These are phyloP conservation scores for Lantana camara DNA, from an alignment of 257 asterid genomes.

Conservation along the genomic window DNA sequence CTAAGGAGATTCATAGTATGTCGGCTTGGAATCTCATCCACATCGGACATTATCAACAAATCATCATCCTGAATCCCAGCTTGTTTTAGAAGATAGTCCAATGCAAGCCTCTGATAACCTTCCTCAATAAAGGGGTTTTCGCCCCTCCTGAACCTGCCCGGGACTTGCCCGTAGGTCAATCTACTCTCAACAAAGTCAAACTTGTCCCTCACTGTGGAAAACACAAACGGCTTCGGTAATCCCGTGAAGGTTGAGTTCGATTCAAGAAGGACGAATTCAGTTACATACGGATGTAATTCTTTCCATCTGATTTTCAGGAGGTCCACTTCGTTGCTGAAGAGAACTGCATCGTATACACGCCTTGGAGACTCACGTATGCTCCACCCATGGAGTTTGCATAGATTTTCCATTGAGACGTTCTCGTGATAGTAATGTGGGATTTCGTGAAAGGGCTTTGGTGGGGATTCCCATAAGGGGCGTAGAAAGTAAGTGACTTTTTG, in stretches of 20 bases:
- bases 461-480: constrained; percentile 86
- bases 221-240: constrained; percentile 70
- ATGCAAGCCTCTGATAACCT: constrained; percentile 76
- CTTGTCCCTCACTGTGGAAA: constrained; percentile 48
- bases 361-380: constrained; percentile 76
- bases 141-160: constrained; percentile 68
- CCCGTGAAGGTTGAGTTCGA: constrained; percentile 88
- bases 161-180: constrained; percentile 65
- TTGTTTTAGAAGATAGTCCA: constrained; percentile 68
- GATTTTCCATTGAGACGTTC: constrained; percentile 73
- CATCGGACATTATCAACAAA: constrained; percentile 86
- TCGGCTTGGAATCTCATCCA: constrained; percentile 82
- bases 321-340: constrained; percentile 82
- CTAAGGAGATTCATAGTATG: constrained; percentile 75
- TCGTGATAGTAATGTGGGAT: constrained; percentile 79
- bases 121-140: constrained; percentile 90
- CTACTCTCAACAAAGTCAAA: constrained; percentile 76
- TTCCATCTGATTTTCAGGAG: constrained; percentile 82
- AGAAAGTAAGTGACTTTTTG: constrained; percentile 84
- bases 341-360: constrained; percentile 80
- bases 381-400: constrained; percentile 90
- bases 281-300: constrained; percentile 74
- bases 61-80: constrained; percentile 92
- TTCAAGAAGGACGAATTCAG: constrained; percentile 80
- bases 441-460: constrained; percentile 79